Base-by-base conservation (phyloP, 345 rosid species). In the Erysimum cheiranthoides region DNA sequence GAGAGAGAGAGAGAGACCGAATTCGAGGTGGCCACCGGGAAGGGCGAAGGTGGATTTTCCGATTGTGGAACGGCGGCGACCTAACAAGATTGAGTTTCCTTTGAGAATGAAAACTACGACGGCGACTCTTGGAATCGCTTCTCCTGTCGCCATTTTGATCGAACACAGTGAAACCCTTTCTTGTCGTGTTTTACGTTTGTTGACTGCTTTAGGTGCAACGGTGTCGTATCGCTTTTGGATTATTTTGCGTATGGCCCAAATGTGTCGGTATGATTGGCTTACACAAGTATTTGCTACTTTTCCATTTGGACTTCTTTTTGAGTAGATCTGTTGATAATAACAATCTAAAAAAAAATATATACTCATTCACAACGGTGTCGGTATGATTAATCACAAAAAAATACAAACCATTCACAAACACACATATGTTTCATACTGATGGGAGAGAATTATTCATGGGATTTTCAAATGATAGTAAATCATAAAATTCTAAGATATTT, bases 1-100 rank as follows among this genome's bases (percentile, higher is more conserved):
- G 49, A 32, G 53, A 63, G 69, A 27, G 52, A 64, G 79, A 73
- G 62, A 71, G 80, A 7, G 40, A 93, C 97, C 97, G 73, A 94
- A 94, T 80, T 94, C 96, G 28, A 94, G 98, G 84, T 92, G 89
- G 74, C 98, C 98, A 28, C 98, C 97, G 45, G 98, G 95, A 13
- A 92, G 95, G 31, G 97, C 96, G 61, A 80, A 92, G 51, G 95
- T 92, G 47, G 92, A 86, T 77, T 87, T 68, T 0, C 96, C 92
- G 70, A 82, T 49, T 76, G 96, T 62, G 32, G 89, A 81, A 25
- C 91, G 90, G 50, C 98, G 95, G 3, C 82, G 80, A 0, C 98
- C 98, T 75, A 94, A 67, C 13, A 94, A 85, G 31, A 94, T 81
- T 4, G 90, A 66, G 49, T 73, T 87, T 4, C 85, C 97, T 11